Conservation (phyloP, 352 stramenopile species). For the Pythium monospermum region DNA sequence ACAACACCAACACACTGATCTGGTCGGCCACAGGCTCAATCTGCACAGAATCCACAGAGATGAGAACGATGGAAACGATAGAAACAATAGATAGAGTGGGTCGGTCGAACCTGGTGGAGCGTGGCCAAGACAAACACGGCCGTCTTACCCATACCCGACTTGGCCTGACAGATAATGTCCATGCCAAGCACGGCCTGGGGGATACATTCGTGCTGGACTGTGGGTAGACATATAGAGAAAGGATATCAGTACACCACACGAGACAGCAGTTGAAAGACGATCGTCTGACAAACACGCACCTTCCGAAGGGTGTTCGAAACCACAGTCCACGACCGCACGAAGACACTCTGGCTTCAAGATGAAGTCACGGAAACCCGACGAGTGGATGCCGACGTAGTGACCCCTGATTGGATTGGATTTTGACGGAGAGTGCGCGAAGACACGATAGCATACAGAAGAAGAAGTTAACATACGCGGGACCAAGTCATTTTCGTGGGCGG, state of each 20-base stretch:
- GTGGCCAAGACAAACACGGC: slow-evolving; percentile 99
- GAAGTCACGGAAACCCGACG: slow-evolving; percentile 99
- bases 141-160: slow-evolving; percentile 99
- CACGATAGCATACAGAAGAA: slow-evolving; percentile 64
- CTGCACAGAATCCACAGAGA: too few relatives aligned
- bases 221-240: neutral
- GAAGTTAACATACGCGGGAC: slow-evolving; percentile 67
- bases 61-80: too few relatives aligned
- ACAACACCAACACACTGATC: slow-evolving; percentile 97
- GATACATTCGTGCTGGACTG: slow-evolving; percentile 99
- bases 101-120: slow-evolving; percentile 95
- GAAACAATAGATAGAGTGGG: too few relatives aligned
- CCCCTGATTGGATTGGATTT: slow-evolving; percentile 78
- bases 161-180: slow-evolving; percentile 99
- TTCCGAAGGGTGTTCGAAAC: slow-evolving; percentile 99
- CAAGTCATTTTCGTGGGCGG: too few relatives aligned
- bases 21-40: slow-evolving; percentile 88
- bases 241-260: neutral
- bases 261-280: too few relatives aligned
- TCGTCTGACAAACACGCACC: slow-evolving; percentile 50
- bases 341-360: slow-evolving; percentile 99
- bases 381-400: slow-evolving; percentile 99
- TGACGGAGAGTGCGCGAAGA: neutral
- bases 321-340: slow-evolving; percentile 98
- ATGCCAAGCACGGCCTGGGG: slow-evolving; percentile 99